Evolutionary conservation across 257 asterid species (phyloP).

Genomic region (Solanum commersonii): DNA sequence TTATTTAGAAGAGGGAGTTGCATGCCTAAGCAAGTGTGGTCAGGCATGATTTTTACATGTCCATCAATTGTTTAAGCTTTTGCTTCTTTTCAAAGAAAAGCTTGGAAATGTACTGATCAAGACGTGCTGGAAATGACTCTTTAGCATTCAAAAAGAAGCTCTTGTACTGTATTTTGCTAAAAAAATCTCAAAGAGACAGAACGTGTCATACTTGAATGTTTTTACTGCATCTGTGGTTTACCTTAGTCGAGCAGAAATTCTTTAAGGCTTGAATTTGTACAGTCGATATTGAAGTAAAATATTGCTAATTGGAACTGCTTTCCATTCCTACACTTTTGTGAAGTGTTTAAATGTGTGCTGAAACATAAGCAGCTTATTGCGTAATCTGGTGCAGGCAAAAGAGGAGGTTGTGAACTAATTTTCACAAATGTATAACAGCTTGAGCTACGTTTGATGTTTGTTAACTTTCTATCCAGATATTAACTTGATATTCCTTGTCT

Average conservation of each 20-base stretch:
- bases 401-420: not conserved
- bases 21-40: conserved; percentile 91
- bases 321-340: not conserved
- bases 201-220: not conserved
- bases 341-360: not conserved
- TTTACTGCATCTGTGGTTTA: not conserved
- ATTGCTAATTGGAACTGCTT: not conserved
- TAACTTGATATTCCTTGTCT: not conserved
- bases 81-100: not conserved
- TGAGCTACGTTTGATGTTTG: not conserved
- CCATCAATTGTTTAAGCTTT: not conserved
- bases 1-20: conserved; percentile 93
- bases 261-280: not conserved
- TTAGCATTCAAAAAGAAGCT: not conserved
- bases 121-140: not conserved
- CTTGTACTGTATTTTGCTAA: not conserved
- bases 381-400: not conserved
- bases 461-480: not conserved
- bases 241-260: not conserved
- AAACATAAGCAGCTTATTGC: not conserved
- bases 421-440: not conserved
- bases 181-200: not conserved
- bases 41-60: conserved; percentile 35
- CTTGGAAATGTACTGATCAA: not conserved
- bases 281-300: not conserved